phyloP scores from a whole-genome alignment of 2,329 filamentous ascomycete species.

The Fusarium sp. region DNA sequence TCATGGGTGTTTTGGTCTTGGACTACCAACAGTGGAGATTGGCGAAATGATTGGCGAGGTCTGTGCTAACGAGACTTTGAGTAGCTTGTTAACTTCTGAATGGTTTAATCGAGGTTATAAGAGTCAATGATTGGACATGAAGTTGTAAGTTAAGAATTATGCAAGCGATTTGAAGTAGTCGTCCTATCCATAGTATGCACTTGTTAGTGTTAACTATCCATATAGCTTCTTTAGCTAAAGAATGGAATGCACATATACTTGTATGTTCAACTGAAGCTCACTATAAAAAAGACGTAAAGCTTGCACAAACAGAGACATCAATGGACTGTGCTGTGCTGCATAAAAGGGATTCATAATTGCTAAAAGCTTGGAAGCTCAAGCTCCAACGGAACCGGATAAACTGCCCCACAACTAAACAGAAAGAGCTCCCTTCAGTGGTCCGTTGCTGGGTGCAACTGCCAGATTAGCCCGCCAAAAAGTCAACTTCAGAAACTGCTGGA shows the following conservation, averaged over 20 bases:
- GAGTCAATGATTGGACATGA: background rate
- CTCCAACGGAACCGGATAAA: conserved; percentile 33
- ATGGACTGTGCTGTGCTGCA: background rate
- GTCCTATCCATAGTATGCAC: background rate
- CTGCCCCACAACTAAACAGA: conserved; percentile 15
- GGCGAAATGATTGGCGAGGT: background rate
- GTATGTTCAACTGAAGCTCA: background rate
- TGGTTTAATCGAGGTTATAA: background rate
- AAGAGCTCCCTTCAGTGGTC: conserved; percentile 29
- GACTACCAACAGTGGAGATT: background rate
- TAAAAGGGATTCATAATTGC: background rate
- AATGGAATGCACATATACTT: background rate
- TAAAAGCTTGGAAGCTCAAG: conserved; percentile 8
- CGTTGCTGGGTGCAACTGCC: conserved; percentile 40
- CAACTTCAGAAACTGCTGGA: conserved; percentile 29
- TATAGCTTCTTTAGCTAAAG: background rate
- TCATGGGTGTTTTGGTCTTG: background rate
- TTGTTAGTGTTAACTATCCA: background rate
- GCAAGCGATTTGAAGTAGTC: background rate
- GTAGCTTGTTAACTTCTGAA: background rate
- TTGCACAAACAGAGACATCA: background rate
- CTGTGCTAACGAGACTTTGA: background rate
- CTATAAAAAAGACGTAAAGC: background rate
- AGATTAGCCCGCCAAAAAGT: conserved; percentile 41
- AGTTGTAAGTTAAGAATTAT: background rate